A percentile compares a stretch with the other conserved stretches of the same genome.
These are phyloP conservation scores for Nothophaeocryptopus gaeumannii DNA, from an alignment of 2,329 filamentous ascomycete genomes.

Conservation along the genomic window DNA sequence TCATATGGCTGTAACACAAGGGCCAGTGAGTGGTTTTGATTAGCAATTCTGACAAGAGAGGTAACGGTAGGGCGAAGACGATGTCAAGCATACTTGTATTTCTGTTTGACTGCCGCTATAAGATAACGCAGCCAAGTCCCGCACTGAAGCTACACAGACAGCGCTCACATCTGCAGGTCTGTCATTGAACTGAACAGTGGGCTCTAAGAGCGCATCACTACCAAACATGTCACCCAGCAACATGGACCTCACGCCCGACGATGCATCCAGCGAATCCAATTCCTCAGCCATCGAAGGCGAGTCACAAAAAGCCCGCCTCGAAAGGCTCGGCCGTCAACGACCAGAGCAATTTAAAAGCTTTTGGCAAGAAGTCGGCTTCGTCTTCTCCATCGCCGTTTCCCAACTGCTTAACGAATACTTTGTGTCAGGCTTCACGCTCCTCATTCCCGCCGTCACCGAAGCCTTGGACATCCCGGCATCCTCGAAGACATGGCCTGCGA, in stretches of 20 bases:
- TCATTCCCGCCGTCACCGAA: conserved; percentile 63
- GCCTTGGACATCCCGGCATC: conserved; percentile 65
- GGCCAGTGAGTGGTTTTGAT: neutral
- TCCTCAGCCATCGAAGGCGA: conserved; percentile 12
- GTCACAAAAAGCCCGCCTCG: conserved; percentile 43
- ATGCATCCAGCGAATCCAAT: neutral
- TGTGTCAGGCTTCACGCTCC: conserved; percentile 68
- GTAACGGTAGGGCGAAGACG: neutral
- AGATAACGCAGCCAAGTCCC: too few species aligned
- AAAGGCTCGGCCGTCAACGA: conserved; percentile 61
- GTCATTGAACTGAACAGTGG: too few species aligned
- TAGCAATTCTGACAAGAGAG: neutral
- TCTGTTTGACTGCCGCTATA: too few species aligned
- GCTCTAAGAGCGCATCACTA: too few species aligned
- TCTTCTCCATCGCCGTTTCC: conserved; percentile 48
- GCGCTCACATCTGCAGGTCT: too few species aligned
- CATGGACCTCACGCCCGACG: neutral
- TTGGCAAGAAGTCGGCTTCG: conserved; percentile 60
- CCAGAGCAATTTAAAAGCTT: conserved; percentile 55
- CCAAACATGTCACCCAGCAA: neutral
- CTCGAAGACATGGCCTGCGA: conserved; percentile 56
- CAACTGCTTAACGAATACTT: conserved; percentile 60
- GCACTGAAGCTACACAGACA: too few species aligned
- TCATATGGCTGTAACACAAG: neutral
- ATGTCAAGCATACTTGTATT: neutral